phyloP scores from a whole-genome alignment of 1,284 basidiomycete species.

The Ustilago vetiveriae region DNA sequence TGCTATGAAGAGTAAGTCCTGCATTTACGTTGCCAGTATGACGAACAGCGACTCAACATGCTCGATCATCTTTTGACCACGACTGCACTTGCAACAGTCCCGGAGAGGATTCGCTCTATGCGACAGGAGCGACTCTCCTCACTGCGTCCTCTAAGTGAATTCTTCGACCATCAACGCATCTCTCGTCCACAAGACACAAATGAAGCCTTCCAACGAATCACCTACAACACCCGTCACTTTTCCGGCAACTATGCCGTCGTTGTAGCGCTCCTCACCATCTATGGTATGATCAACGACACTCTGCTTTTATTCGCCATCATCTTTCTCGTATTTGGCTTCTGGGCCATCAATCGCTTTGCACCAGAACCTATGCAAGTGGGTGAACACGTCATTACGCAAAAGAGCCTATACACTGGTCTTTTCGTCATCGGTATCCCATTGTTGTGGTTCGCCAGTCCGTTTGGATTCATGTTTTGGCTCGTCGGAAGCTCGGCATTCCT shows the following conservation, averaged over 20 bases:
- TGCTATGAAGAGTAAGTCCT: conserved; percentile 50
- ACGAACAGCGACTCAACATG: no score
- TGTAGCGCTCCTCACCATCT: conserved; percentile 82
- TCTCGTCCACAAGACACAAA: conserved; percentile 77
- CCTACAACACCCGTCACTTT: conserved; percentile 80
- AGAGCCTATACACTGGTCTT: conserved; percentile 72
- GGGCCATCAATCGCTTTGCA: conserved; percentile 85
- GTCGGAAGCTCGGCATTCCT: conserved; percentile 66
- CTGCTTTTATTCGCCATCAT: conserved; percentile 82
- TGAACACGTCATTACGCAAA: conserved; percentile 81
- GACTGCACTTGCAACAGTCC: conserved; percentile 29
- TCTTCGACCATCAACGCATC: conserved; percentile 86
- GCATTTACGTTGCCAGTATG: no score
- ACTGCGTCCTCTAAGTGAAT: conserved; percentile 75
- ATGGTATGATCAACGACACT: conserved; percentile 87
- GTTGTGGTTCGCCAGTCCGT: conserved; percentile 61
- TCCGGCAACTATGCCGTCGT: conserved; percentile 82
- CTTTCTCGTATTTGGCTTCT: conserved; percentile 91
- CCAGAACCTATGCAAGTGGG: conserved; percentile 74
- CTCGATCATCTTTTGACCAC: not conserved
- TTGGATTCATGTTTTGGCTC: conserved; percentile 67
- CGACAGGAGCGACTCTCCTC: conserved; percentile 83
- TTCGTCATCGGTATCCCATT: conserved; percentile 66
- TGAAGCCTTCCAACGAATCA: conserved; percentile 76
- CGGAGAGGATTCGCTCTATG: conserved; percentile 51